Conservation (phyloP, 495 filamentous ascomycete species). For the Aspergillus leporis region DNA sequence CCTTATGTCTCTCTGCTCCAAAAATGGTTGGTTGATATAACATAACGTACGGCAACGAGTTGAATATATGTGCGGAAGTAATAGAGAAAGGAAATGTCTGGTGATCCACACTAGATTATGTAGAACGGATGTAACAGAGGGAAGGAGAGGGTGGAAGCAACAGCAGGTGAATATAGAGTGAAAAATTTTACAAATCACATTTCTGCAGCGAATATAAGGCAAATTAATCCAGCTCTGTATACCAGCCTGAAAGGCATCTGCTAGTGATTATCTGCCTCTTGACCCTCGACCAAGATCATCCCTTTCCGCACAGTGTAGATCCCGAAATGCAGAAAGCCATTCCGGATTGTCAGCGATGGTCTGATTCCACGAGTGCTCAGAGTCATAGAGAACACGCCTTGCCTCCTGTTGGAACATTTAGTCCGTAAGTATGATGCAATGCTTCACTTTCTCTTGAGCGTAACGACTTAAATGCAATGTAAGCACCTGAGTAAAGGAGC, state of each 20-base stretch:
- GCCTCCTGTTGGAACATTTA: conserved; percentile 56
- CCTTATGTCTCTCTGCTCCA: background rate
- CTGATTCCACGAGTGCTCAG: conserved; percentile 64
- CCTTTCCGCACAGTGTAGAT: conserved; percentile 4
- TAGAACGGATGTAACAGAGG: background rate
- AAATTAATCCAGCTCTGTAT: background rate
- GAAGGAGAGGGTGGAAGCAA: background rate
- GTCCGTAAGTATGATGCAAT: conserved; percentile 53
- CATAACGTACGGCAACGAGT: background rate
- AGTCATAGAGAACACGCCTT: conserved; percentile 58
- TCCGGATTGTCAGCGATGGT: conserved; percentile 57
- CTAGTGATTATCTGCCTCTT: background rate
- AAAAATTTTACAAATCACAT: background rate
- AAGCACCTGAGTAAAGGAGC: conserved; percentile 22
- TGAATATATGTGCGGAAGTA: background rate
- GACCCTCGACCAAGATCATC: background rate
- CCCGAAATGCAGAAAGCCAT: conserved; percentile 44
- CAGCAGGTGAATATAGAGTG: background rate
- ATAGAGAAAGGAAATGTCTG: background rate
- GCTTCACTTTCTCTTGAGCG: conserved; percentile 41
- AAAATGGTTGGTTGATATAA: background rate
- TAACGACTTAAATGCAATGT: conserved; percentile 46
- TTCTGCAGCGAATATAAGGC: background rate
- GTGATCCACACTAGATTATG: background rate
- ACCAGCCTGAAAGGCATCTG: background rate